Evolutionary conservation across 768 basidiomycete species (phyloP).

Genomic region (Kwoniella botswanensis): DNA sequence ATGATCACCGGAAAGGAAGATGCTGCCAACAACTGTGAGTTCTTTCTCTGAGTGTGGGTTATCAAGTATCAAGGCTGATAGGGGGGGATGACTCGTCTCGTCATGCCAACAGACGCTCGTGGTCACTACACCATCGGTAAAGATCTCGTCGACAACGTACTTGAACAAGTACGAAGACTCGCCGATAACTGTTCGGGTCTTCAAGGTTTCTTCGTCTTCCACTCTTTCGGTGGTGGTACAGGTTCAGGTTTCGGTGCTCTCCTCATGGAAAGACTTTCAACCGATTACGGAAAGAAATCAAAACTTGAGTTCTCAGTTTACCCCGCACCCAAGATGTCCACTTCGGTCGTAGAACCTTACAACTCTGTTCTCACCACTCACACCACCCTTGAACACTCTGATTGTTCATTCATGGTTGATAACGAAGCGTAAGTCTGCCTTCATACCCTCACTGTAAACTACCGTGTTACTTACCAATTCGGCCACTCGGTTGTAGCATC

Average conservation of each 20-base stretch:
- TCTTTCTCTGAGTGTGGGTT: background rate
- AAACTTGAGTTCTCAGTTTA: conserved; percentile 99
- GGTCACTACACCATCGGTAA: conserved; percentile 99
- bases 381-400: conserved; percentile 99
- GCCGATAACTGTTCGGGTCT: conserved; percentile 98
- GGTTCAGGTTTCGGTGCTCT: conserved; percentile 99
- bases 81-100: too few relatives aligned
- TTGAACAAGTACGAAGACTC: conserved; percentile 95
- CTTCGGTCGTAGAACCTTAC: conserved; percentile 98
- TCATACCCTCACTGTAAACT: background rate
- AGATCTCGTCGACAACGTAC: conserved; percentile 93
- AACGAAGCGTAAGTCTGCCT: conserved; percentile 72
- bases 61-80: too few relatives aligned
- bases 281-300: conserved; percentile 99
- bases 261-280: conserved; percentile 92
- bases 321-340: conserved; percentile 90
- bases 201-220: conserved; percentile 99
- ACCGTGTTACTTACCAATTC: conserved; percentile 1
- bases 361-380: conserved; percentile 95
- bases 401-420: conserved; percentile 99
- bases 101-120: conserved; percentile 74
- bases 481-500: conserved; percentile 63
- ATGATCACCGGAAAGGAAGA: conserved; percentile 99
- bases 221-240: conserved; percentile 99
- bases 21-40: conserved; percentile 95